Conservation (phyloP, 495 filamentous ascomycete genomes). For the Aspergillus diversus region DNA sequence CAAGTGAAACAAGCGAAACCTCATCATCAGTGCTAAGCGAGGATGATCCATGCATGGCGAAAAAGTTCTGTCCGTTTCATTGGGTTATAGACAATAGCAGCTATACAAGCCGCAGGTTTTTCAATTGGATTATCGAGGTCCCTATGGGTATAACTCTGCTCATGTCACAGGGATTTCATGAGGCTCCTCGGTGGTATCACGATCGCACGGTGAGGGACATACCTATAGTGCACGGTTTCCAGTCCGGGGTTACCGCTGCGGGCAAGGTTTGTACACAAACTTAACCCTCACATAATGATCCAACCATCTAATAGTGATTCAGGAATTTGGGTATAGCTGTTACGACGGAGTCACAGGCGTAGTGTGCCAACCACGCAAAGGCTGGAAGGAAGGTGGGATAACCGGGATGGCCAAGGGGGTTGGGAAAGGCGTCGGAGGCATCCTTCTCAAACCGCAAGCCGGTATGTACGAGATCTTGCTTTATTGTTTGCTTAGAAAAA, state of each 20-base stretch:
- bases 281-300: not conserved
- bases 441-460: constrained; percentile 65
- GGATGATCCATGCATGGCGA: constrained; percentile 8
- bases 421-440: constrained; percentile 68
- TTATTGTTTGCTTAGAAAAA: not conserved
- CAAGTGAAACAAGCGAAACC: not conserved
- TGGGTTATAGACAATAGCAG: constrained; percentile 7
- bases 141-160: constrained; percentile 75
- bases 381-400: constrained; percentile 66
- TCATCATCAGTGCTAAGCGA: not conserved
- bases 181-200: constrained; percentile 69
- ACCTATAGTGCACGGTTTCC: constrained; percentile 66
- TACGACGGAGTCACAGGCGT: constrained; percentile 71
- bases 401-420: constrained; percentile 68
- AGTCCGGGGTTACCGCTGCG: constrained; percentile 63
- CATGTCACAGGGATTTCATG: constrained; percentile 73
- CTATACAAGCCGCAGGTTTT: constrained; percentile 14
- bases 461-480: constrained; percentile 15
- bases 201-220: constrained; percentile 66
- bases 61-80: not conserved
- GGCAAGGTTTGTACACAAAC: constrained; percentile 40
- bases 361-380: constrained; percentile 65
- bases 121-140: constrained; percentile 54
- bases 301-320: not conserved
- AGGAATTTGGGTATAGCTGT: constrained; percentile 62